A percentile compares a stretch with the other conserved stretches of the same genome.
Evolutionary conservation across 2,329 filamentous ascomycete genomes (phyloP).

Genomic region (Cytospora schulzeri): DNA sequence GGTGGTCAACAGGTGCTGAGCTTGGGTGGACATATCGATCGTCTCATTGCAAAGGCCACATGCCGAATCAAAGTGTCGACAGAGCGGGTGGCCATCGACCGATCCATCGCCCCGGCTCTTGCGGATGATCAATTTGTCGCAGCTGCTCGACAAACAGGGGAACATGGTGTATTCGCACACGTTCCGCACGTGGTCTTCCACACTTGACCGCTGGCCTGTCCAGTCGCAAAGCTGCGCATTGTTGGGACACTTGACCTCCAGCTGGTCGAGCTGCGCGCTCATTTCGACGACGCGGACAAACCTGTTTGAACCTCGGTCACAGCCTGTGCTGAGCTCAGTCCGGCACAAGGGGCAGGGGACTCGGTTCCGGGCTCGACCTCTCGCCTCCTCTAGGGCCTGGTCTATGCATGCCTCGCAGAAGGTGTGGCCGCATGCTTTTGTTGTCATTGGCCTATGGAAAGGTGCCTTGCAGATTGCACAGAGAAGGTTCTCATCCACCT

Average conservation of each 20-base stretch:
- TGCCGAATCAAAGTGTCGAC: constrained; percentile 50
- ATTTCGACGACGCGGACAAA: constrained; percentile 17
- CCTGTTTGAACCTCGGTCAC: constrained; percentile 6
- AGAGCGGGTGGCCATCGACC: constrained; percentile 36
- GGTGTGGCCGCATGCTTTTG: constrained; percentile 61
- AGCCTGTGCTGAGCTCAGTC: constrained; percentile 40
- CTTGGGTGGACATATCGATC: constrained; percentile 12
- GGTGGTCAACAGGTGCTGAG: constrained; percentile 43
- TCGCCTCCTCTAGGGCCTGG: constrained; percentile 35
- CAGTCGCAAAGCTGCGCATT: constrained; percentile 50
- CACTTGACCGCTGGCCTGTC: constrained; percentile 53
- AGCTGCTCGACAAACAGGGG: constrained; percentile 56
- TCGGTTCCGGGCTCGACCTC: constrained; percentile 39
- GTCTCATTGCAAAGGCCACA: constrained; percentile 14
- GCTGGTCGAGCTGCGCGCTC: constrained; percentile 61
- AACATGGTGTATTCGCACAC: constrained; percentile 60
- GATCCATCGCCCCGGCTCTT: constrained; percentile 49
- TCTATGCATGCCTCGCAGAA: constrained; percentile 63
- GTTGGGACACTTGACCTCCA: constrained; percentile 62
- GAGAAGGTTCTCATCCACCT: constrained; percentile 40
- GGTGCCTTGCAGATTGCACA: constrained; percentile 58
- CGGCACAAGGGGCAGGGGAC: constrained; percentile 61
- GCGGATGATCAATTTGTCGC: constrained; percentile 53
- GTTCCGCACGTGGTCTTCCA: constrained; percentile 57
- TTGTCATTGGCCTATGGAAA: constrained; percentile 62